phyloP scores from a whole-genome alignment of 208 protist species.

The Vickermania ingenoplastis region DNA sequence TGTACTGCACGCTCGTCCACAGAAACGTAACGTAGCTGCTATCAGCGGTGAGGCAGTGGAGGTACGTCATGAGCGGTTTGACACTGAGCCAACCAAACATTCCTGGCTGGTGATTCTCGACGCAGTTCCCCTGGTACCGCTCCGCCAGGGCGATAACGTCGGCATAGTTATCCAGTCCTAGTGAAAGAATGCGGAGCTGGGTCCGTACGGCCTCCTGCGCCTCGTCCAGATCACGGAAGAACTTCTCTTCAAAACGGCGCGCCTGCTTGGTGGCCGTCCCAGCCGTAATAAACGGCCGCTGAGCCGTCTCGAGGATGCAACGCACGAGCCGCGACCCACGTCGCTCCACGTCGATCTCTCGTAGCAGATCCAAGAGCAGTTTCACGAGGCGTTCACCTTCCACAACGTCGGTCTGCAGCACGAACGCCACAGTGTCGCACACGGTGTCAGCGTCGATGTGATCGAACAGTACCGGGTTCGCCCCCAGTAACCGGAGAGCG shows the following conservation, averaged over 20 bases:
- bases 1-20: conserved; percentile 79
- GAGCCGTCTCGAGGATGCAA: conserved; percentile 48
- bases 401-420: conserved; percentile 38
- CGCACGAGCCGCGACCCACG: conserved; percentile 25
- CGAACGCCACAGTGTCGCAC: conserved; percentile 37
- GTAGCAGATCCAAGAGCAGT: conserved; percentile 29
- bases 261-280: conserved; percentile 23
- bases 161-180: conserved; percentile 49
- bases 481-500: conserved; percentile 44
- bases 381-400: conserved; percentile 66
- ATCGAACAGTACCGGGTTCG: conserved; percentile 58
- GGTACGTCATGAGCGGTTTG: conserved; percentile 58
- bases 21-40: conserved; percentile 86
- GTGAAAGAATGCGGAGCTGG: conserved; percentile 53
- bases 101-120: conserved; percentile 44
- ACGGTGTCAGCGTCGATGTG: conserved; percentile 65
- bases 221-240: conserved; percentile 41
- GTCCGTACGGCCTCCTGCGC: conserved; percentile 70
- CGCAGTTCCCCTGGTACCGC: conserved; percentile 52
- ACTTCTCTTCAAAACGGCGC: conserved; percentile 47
- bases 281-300: conserved; percentile 60
- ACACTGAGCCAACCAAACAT: conserved; percentile 78
- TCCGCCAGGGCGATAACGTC: conserved; percentile 64
- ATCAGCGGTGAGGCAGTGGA: conserved; percentile 68
- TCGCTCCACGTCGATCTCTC: conserved; percentile 10